phyloP scores from a whole-genome alignment of 306 rosid genomes.

The Pueraria montana region DNA sequence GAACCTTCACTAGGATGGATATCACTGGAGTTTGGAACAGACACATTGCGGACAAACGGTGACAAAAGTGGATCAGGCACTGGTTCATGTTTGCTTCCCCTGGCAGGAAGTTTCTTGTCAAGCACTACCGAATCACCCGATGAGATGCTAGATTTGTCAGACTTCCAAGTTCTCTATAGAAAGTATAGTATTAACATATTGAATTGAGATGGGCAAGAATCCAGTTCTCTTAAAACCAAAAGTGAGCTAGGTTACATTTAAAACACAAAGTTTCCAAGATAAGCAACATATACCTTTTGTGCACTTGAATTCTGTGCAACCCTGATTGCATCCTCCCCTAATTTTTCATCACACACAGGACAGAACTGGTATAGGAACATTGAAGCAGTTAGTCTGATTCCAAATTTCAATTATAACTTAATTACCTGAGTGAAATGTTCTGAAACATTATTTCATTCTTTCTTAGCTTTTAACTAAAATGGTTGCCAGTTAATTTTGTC shows the following conservation, averaged over 20 bases:
- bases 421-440: constrained; percentile 4
- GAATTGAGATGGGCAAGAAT: constrained; percentile 27
- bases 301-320: constrained; percentile 65
- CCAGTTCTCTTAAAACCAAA: constrained; percentile 23
- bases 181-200: constrained; percentile 40
- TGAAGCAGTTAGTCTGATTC: constrained; percentile 43
- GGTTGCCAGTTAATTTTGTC: constrained; percentile 14
- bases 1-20: constrained; percentile 46
- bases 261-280: constrained; percentile 17
- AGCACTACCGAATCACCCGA: constrained; percentile 48
- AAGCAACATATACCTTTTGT: constrained; percentile 64
- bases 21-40: constrained; percentile 46
- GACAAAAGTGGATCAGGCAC: constrained; percentile 69
- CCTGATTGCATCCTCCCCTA: constrained; percentile 68
- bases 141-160: constrained; percentile 52
- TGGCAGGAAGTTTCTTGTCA: constrained; percentile 51
- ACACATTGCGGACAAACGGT: constrained; percentile 56
- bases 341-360: constrained; percentile 79
- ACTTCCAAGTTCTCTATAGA: constrained; percentile 57
- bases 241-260: constrained; percentile 6
- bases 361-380: constrained; percentile 72
- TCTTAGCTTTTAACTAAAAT: constrained; percentile 20
- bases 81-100: constrained; percentile 57
- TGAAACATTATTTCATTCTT: constrained; percentile 6
- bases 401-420: constrained; percentile 47